Evolutionary conservation across 1,284 basidiomycete species (phyloP).

Genomic region (Tilletia setariae): DNA sequence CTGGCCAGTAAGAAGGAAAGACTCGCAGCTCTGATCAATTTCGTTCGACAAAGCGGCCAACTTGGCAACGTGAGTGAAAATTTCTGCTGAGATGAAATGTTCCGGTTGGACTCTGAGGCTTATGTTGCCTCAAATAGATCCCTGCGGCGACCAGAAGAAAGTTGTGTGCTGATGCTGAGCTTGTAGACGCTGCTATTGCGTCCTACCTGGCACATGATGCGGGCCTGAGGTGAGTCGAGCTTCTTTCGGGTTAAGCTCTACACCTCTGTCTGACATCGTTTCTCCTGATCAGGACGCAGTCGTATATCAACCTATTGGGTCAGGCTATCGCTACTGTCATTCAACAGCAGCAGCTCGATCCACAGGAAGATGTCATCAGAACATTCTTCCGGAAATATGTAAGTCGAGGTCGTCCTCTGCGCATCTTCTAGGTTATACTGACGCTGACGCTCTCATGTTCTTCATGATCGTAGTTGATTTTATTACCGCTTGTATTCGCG

Average conservation of each 20-base stretch:
- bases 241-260: neutral
- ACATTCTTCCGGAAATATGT: constrained; percentile 36
- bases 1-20: constrained; percentile 72
- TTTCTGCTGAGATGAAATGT: neutral
- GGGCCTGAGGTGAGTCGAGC: constrained; percentile 53
- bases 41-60: constrained; percentile 60
- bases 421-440: too few species aligned
- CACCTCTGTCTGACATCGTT: neutral
- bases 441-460: constrained; percentile 25
- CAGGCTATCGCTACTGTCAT: neutral
- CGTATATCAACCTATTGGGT: neutral
- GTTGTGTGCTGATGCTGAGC: constrained; percentile 81
- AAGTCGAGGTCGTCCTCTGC: constrained; percentile 18
- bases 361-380: neutral
- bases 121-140: constrained; percentile 60
- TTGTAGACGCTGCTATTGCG: constrained; percentile 68
- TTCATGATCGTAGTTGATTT: constrained; percentile 22
- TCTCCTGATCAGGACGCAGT: neutral
- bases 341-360: neutral
- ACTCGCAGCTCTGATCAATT: constrained; percentile 75
- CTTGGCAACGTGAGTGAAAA: constrained; percentile 55
- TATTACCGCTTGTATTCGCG: constrained; percentile 33
- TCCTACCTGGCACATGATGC: constrained; percentile 64
- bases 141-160: constrained; percentile 72
- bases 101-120: neutral